Evolutionary conservation across 139 green algal species (phyloP).

Genomic region (Protoeuglena noctilucae): DNA sequence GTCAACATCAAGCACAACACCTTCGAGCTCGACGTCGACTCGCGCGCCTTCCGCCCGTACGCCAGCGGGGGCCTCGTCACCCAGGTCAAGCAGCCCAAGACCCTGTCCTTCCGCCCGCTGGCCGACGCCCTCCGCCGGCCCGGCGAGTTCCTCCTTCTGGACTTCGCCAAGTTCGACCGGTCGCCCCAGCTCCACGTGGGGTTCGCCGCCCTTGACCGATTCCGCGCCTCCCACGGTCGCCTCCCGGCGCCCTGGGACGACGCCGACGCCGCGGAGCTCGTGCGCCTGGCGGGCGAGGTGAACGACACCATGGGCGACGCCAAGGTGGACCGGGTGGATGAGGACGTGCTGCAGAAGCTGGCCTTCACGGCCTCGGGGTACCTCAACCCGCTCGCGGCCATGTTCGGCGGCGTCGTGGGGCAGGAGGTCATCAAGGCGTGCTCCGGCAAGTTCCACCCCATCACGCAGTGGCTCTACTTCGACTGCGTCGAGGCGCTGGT

Average conservation of each 20-base stretch:
- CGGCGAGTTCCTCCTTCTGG: conserved; percentile 87
- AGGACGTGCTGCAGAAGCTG: conserved; percentile 9
- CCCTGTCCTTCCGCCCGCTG: conserved; percentile 62
- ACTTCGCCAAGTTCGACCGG: conserved; percentile 94
- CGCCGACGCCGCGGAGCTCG: conserved; percentile 49
- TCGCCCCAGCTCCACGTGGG: conserved; percentile 72
- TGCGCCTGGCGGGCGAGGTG: conserved; percentile 31
- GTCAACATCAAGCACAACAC: conserved; percentile 78
- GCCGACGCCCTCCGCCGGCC: conserved; percentile 45
- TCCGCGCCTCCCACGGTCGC: conserved; percentile 25
- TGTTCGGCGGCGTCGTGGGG: conserved; percentile 90
- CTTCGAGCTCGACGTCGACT: conserved; percentile 87
- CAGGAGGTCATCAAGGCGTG: conserved; percentile 96
- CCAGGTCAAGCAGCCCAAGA: conserved; percentile 79
- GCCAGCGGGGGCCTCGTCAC: conserved; percentile 71
- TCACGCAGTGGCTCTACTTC: conserved; percentile 82
- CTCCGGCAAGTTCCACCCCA: conserved; percentile 87
- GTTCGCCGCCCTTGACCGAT: conserved; percentile 83
- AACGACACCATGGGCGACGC: conserved; percentile 37
- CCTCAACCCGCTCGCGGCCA: conserved; percentile 83
- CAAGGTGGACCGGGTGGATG: conserved; percentile 35
- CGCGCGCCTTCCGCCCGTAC: conserved; percentile 48
- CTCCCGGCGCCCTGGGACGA: conserved; percentile 37
- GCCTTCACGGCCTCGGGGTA: conserved; percentile 20
- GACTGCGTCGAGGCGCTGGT: conserved; percentile 63